Conservation (phyloP, 129 eudicot genomes). For the Centella asiatica region DNA sequence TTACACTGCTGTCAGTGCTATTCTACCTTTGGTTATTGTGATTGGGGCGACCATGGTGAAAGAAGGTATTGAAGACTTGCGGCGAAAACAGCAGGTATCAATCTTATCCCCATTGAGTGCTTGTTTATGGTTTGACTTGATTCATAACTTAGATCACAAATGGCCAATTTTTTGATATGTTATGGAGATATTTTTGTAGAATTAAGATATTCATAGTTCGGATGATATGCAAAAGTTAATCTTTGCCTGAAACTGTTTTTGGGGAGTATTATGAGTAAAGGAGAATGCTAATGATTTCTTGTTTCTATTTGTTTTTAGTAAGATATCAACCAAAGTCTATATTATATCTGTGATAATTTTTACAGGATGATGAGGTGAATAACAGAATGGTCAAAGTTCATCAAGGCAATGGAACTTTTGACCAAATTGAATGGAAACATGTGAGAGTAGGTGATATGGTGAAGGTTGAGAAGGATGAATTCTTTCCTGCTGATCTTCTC, state of each 20-base stretch:
- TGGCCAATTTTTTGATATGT: too few species aligned
- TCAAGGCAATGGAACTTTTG: constrained; percentile 49
- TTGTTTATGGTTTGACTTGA: neutral
- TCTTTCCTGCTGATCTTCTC: constrained; percentile 89
- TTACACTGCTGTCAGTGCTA: constrained; percentile 73
- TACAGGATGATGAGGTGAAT: constrained; percentile 80
- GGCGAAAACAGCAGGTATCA: constrained; percentile 69
- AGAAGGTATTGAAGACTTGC: constrained; percentile 89
- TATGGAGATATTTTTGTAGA: too few species aligned
- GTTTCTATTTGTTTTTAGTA: neutral
- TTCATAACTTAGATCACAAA: neutral
- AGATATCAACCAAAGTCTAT: neutral
- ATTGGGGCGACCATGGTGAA: constrained; percentile 86
- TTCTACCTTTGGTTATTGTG: constrained; percentile 63
- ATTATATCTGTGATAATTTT: neutral
- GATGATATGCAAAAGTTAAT: neutral
- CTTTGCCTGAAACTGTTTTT: neutral
- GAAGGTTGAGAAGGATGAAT: constrained; percentile 74
- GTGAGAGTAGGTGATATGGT: constrained; percentile 77
- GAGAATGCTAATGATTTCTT: neutral
- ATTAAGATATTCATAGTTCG: neutral
- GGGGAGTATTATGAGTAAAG: neutral
- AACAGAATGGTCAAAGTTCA: constrained; percentile 81
- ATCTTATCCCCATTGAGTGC: neutral
- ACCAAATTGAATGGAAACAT: constrained; percentile 64